These are phyloP conservation scores for Tylopilus balloui DNA, from an alignment of 768 basidiomycete genomes.

Conservation along the genomic window DNA sequence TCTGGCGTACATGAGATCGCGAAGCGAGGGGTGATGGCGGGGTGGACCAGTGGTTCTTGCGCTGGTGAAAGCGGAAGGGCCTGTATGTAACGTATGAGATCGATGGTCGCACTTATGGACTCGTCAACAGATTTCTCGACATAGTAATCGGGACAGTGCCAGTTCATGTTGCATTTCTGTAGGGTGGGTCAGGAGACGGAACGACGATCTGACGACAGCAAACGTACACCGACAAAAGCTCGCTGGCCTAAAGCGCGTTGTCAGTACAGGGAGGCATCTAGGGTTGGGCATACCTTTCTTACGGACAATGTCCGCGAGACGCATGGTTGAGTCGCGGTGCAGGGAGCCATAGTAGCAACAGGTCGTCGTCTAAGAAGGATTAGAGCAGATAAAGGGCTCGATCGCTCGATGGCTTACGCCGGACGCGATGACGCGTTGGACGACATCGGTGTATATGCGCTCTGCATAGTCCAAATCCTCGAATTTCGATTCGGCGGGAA, in stretches of 20 bases:
- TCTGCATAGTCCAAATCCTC: slow-evolving; percentile 63
- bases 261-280: slow-evolving; percentile 3
- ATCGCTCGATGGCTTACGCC: slow-evolving; percentile 53
- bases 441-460: slow-evolving; percentile 64
- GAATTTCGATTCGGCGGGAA: slow-evolving; percentile 83
- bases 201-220: background rate
- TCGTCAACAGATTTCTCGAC: slow-evolving; percentile 53
- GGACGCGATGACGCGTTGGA: slow-evolving; percentile 61
- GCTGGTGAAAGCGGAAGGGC: slow-evolving; percentile 39
- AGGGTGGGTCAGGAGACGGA: slow-evolving; percentile 3
- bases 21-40: slow-evolving; percentile 93
- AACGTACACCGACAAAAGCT: slow-evolving; percentile 77
- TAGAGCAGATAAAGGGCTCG: slow-evolving; percentile 2
- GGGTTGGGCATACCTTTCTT: slow-evolving; percentile 42
- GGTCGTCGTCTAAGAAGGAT: slow-evolving; percentile 68
- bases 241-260: slow-evolving; percentile 55
- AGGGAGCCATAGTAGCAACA: slow-evolving; percentile 88
- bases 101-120: slow-evolving; percentile 59
- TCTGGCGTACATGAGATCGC: slow-evolving; percentile 80
- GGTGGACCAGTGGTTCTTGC: slow-evolving; percentile 67
- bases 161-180: slow-evolving; percentile 34
- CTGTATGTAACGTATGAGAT: slow-evolving; percentile 67
- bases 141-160: slow-evolving; percentile 75
- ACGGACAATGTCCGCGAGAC: slow-evolving; percentile 72
- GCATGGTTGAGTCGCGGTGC: slow-evolving; percentile 76